A percentile compares a stretch with the other conserved stretches of the same genome.
Evolutionary conservation across 345 rosid species (phyloP).

Genomic region (Cardamine resedifolia): DNA sequence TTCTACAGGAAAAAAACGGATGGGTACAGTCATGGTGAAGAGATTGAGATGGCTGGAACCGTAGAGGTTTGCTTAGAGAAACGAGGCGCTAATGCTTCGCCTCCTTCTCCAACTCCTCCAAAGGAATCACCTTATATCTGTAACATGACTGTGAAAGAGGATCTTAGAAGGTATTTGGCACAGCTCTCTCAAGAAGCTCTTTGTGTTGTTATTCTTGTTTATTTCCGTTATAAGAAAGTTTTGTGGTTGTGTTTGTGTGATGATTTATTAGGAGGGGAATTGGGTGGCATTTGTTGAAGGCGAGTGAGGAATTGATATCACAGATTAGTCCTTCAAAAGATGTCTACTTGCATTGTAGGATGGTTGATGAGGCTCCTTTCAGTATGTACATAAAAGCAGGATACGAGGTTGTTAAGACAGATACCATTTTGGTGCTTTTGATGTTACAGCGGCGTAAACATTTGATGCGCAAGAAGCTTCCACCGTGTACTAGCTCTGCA

Average conservation of each 20-base stretch:
- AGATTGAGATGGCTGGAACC: conserved; percentile 69
- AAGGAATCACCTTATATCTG: conserved; percentile 77
- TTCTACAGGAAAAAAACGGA: conserved; percentile 49
- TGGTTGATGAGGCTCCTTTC: conserved; percentile 86
- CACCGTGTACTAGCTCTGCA: conserved; percentile 25
- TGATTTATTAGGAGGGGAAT: conserved; percentile 70
- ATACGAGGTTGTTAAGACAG: conserved; percentile 64
- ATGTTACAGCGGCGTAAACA: conserved; percentile 87
- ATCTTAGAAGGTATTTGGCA: conserved; percentile 60
- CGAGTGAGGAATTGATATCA: conserved; percentile 76
- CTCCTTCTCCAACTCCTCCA: conserved; percentile 80
- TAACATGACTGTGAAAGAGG: conserved; percentile 79
- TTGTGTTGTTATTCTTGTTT: background rate
- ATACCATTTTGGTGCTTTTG: conserved; percentile 63
- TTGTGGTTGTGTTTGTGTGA: conserved; percentile 14
- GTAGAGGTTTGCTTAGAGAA: conserved; percentile 82
- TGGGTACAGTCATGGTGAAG: conserved; percentile 38
- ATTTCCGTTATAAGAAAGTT: background rate
- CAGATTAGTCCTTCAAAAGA: conserved; percentile 58
- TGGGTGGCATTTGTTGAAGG: conserved; percentile 94
- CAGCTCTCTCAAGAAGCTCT: background rate
- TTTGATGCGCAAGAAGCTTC: conserved; percentile 86
- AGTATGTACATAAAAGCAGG: conserved; percentile 90
- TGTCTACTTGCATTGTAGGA: conserved; percentile 88
- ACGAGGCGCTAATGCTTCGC: conserved; percentile 73